phyloP scores from a whole-genome alignment of 768 basidiomycete genomes.

The Suillus subalutaceus region DNA sequence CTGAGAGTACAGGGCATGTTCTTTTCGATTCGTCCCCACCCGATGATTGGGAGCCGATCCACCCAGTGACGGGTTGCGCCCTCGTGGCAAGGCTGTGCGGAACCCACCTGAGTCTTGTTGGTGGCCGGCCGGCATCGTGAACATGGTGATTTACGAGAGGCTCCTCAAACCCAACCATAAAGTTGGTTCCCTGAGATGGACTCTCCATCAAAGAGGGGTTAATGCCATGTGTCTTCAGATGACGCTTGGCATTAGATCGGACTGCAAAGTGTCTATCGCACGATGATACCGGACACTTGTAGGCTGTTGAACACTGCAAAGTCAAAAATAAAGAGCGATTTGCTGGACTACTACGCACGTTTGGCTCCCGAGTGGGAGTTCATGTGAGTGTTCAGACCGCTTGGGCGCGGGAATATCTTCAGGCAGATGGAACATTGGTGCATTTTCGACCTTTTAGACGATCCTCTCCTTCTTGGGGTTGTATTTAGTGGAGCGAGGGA shows the following conservation, averaged over 20 bases:
- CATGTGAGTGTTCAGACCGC: constrained; percentile 55
- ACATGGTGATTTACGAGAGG: constrained; percentile 46
- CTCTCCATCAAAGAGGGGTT: constrained; percentile 26
- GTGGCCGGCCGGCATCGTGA: constrained; percentile 40
- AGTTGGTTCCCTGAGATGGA: constrained; percentile 26
- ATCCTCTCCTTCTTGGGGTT: constrained; percentile 1
- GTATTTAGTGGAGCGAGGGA: background rate
- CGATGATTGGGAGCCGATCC: constrained; percentile 23
- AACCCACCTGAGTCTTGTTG: constrained; percentile 44
- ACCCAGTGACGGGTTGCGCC: constrained; percentile 32
- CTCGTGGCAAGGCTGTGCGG: constrained; percentile 37
- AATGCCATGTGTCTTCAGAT: constrained; percentile 75
- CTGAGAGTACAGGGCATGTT: constrained; percentile 37
- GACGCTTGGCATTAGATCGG: constrained; percentile 79
- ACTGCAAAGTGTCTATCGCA: constrained; percentile 76
- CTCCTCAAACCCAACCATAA: constrained; percentile 47
- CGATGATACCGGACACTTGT: constrained; percentile 55
- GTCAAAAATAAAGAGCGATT: constrained; percentile 1
- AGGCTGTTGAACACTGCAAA: constrained; percentile 22
- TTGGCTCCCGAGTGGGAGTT: constrained; percentile 54
- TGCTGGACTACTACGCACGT: constrained; percentile 36
- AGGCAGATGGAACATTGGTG: constrained; percentile 48
- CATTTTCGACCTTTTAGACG: constrained; percentile 49
- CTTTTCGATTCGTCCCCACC: constrained; percentile 19
- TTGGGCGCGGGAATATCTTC: constrained; percentile 52